Evolutionary conservation across 768 basidiomycete genomes (phyloP).

Genomic region (Pilatotrama ljubarskyi): DNA sequence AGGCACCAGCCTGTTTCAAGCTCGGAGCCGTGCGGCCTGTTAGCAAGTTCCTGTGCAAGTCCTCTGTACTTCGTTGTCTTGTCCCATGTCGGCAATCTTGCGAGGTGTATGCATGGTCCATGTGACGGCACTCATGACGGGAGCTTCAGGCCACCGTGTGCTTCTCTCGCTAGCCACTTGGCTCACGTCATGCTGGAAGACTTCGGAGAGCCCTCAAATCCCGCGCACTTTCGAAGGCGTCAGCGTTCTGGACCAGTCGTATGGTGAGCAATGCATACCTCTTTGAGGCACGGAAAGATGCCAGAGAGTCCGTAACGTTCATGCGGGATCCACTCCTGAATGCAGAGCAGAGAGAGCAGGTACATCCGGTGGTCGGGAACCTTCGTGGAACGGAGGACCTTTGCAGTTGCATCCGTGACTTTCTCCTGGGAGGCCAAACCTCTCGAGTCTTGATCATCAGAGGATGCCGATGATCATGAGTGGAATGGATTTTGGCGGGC

Average conservation of each 20-base stretch:
- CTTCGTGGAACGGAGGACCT: background rate
- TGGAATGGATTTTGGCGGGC: no score
- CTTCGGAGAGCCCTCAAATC: background rate
- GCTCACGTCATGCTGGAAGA: background rate
- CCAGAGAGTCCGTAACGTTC: background rate
- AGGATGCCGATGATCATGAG: no score
- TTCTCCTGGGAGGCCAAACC: no score
- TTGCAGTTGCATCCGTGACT: background rate
- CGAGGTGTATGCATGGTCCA: background rate
- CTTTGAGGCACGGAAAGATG: background rate
- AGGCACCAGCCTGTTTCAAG: background rate
- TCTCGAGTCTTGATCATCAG: no score
- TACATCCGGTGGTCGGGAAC: background rate
- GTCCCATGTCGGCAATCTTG: no score
- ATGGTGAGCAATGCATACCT: background rate
- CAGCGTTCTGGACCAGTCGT: background rate
- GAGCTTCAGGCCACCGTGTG: background rate
- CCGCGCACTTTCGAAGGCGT: background rate
- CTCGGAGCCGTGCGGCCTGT: background rate
- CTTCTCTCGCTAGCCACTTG: background rate
- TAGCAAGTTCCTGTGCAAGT: background rate
- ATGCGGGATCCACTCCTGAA: constrained; percentile 8
- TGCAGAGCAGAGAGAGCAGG: background rate
- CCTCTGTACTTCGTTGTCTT: no score
- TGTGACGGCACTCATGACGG: constrained; percentile 7